Percentiles rank a stretch among this genome's conserved stretches.
Evolutionary conservation across 257 asterid species (phyloP).

Genomic region (Scutellaria baicalensis): DNA sequence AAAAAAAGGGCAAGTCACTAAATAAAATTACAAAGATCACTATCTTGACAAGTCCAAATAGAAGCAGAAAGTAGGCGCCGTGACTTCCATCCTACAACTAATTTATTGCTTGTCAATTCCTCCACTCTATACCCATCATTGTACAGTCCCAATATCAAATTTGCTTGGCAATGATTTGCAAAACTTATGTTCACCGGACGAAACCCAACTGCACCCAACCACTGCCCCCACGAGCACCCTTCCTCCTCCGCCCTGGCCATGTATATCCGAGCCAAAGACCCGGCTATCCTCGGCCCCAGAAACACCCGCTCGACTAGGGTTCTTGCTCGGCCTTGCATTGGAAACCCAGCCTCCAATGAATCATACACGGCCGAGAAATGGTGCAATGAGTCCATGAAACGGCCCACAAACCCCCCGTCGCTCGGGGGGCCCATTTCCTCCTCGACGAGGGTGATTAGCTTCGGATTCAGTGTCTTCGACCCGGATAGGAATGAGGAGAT

Average conservation of each 20-base stretch:
- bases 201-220: conserved; percentile 49
- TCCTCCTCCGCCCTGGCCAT: conserved; percentile 25
- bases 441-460: conserved; percentile 60
- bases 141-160: conserved; percentile 56
- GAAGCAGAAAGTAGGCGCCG: conserved; percentile 74
- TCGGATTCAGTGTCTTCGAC: conserved; percentile 44
- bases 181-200: conserved; percentile 40
- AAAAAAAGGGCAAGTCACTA: not conserved
- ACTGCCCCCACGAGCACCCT: conserved; percentile 42
- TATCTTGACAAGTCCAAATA: conserved; percentile 54
- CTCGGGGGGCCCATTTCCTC: conserved; percentile 37
- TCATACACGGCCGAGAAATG: conserved; percentile 63
- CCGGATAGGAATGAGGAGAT: conserved; percentile 54
- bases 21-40: conserved; percentile 21
- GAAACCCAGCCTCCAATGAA: conserved; percentile 75
- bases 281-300: conserved; percentile 52
- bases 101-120: conserved; percentile 47
- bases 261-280: conserved; percentile 48
- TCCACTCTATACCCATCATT: conserved; percentile 78
- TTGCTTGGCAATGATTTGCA: conserved; percentile 78
- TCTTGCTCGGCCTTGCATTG: conserved; percentile 55
- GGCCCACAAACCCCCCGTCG: conserved; percentile 51
- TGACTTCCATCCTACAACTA: conserved; percentile 78
- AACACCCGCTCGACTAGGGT: conserved; percentile 63
- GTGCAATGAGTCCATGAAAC: conserved; percentile 65